These are phyloP conservation scores for Penicillium robsamsonii DNA, from an alignment of 495 filamentous ascomycete genomes.

Conservation along the genomic window DNA sequence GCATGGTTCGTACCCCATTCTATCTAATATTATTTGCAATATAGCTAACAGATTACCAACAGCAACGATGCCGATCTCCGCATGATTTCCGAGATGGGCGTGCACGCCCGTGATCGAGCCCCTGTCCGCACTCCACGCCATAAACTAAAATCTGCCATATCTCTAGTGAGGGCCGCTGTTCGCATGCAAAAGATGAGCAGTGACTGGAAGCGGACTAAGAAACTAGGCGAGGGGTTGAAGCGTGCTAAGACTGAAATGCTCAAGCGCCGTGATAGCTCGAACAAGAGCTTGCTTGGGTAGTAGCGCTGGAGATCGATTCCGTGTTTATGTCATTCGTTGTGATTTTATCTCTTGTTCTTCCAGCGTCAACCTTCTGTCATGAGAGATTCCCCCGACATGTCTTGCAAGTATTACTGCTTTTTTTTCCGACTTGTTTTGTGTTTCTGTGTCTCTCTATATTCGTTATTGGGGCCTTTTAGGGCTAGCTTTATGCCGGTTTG, in stretches of 20 bases:
- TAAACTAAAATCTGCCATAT: constrained; percentile 50
- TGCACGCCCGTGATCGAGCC: constrained; percentile 43
- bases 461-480: constrained; percentile 10
- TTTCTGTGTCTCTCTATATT: constrained; percentile 7
- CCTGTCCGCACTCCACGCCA: constrained; percentile 35
- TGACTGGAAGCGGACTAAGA: constrained; percentile 51
- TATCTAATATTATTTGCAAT: constrained; percentile 10
- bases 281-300: constrained; percentile 21
- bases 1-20: constrained; percentile 70
- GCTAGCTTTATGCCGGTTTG: constrained; percentile 1
- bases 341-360: constrained; percentile 20
- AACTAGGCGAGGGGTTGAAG: constrained; percentile 45
- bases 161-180: constrained; percentile 52
- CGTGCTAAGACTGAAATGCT: constrained; percentile 46
- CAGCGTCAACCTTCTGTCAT: constrained; percentile 27
- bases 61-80: constrained; percentile 91
- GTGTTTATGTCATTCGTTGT: constrained; percentile 15
- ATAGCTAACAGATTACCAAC: constrained; percentile 22
- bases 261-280: constrained; percentile 40
- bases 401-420: constrained; percentile 22
- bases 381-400: constrained; percentile 34
- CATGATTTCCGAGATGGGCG: constrained; percentile 77
- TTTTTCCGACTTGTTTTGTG: constrained; percentile 8
- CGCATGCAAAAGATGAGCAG: constrained; percentile 54
- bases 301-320: neutral